Evolutionary conservation across 495 filamentous ascomycete species (phyloP).

Genomic region (Lepidopterella palustris): DNA sequence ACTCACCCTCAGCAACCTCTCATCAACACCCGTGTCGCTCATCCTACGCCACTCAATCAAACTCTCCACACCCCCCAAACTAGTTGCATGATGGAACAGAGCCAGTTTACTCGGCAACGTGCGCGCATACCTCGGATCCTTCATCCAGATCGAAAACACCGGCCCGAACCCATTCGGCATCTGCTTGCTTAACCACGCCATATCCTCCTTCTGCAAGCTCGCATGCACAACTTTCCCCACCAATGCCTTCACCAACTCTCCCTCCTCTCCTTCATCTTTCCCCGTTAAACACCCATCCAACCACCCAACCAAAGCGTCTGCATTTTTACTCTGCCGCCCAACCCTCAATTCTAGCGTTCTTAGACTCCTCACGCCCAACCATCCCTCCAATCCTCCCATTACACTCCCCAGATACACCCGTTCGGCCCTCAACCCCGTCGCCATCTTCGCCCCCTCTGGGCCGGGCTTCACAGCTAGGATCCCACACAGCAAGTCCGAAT

Average conservation of each 20-base stretch:
- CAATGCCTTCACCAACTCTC: slow-evolving; percentile 43
- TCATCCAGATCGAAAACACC: slow-evolving; percentile 72
- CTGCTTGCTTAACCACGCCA: slow-evolving; percentile 70
- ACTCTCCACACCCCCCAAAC: slow-evolving; percentile 87
- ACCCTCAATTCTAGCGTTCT: slow-evolving; percentile 83
- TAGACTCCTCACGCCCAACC: slow-evolving; percentile 81
- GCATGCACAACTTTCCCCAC: slow-evolving; percentile 66
- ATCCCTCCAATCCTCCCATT: slow-evolving; percentile 86
- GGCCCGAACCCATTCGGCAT: slow-evolving; percentile 91
- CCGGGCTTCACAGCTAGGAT: slow-evolving; percentile 57
- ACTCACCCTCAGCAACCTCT: slow-evolving; percentile 69
- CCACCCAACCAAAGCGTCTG: slow-evolving; percentile 64
- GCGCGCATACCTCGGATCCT: slow-evolving; percentile 52
- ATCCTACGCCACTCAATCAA: slow-evolving; percentile 87
- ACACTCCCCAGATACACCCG: slow-evolving; percentile 70
- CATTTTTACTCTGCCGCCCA: slow-evolving; percentile 61
- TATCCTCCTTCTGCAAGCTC: slow-evolving; percentile 58
- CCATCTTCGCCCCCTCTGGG: slow-evolving; percentile 40
- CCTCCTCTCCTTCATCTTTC: slow-evolving; percentile 33
- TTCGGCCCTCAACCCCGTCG: slow-evolving; percentile 49
- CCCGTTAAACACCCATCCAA: slow-evolving; percentile 47
- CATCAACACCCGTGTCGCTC: slow-evolving; percentile 70
- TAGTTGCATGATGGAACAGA: slow-evolving; percentile 92
- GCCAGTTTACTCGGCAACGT: slow-evolving; percentile 67
- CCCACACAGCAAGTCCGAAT: slow-evolving; percentile 84